Conservation (phyloP, 2,329 filamentous ascomycete genomes). For the Myriangium duriaei region DNA sequence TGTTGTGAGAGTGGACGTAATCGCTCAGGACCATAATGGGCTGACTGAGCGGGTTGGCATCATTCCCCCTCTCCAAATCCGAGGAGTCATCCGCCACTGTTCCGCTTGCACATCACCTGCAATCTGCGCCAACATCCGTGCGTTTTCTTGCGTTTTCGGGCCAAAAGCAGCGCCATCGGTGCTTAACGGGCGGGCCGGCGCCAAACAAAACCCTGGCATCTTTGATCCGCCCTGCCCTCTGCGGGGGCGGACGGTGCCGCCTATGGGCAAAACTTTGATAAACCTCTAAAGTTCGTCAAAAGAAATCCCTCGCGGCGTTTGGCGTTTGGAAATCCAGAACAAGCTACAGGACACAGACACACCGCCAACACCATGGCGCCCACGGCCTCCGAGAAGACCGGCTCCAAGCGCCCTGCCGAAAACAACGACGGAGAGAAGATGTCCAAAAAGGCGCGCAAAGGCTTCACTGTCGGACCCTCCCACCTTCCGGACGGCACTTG, state of each 20-base stretch:
- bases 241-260: no score
- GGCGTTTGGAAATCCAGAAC: no score
- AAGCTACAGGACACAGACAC: not conserved
- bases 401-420: slow-evolving; percentile 15
- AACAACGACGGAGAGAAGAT: slow-evolving; percentile 16
- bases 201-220: not conserved
- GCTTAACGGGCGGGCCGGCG: not conserved
- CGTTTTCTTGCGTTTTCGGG: not conserved
- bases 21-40: no score
- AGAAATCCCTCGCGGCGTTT: no score
- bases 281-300: no score
- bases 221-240: not conserved
- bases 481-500: slow-evolving; percentile 86
- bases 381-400: slow-evolving; percentile 40
- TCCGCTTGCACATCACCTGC: not conserved
- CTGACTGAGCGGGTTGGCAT: no score
- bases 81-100: no score
- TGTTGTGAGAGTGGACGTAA: no score
- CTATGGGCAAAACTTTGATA: not conserved
- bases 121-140: not conserved
- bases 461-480: slow-evolving; percentile 76
- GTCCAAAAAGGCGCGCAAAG: slow-evolving; percentile 47
- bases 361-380: slow-evolving; percentile 38
- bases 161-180: not conserved
- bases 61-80: no score